phyloP scores from a whole-genome alignment of 2,329 filamentous ascomycete genomes.

The Aspergillus udagawae region DNA sequence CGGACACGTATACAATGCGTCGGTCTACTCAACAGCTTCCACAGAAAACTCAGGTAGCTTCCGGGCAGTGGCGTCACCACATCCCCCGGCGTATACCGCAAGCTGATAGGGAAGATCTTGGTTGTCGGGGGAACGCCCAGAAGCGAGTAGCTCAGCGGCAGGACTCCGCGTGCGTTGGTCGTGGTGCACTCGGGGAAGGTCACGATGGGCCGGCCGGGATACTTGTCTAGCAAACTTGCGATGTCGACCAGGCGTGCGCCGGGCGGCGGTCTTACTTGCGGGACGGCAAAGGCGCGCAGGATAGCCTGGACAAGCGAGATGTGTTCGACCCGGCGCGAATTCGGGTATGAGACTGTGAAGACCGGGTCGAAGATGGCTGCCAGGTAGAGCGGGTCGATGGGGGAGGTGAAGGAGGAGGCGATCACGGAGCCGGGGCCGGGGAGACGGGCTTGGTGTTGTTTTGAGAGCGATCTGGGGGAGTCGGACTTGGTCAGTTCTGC shows the following conservation, averaged over 20 bases:
- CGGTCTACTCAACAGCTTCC: conserved; percentile 77
- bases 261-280: conserved; percentile 47
- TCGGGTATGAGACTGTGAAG: conserved; percentile 81
- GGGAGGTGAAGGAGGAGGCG: conserved; percentile 85
- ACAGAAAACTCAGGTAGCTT: conserved; percentile 69
- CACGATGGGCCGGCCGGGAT: conserved; percentile 73
- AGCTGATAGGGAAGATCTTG: conserved; percentile 83
- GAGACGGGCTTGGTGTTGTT: conserved; percentile 68
- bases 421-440: conserved; percentile 79
- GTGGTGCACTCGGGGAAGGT: conserved; percentile 94
- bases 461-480: conserved; percentile 59
- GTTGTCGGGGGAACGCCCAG: conserved; percentile 62
- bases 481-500: not conserved
- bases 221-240: conserved; percentile 57
- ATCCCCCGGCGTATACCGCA: conserved; percentile 84
- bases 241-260: conserved; percentile 57
- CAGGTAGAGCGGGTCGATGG: conserved; percentile 88
- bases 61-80: conserved; percentile 86
- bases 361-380: conserved; percentile 94
- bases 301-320: conserved; percentile 76
- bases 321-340: conserved; percentile 66
- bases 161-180: conserved; percentile 85
- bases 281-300: conserved; percentile 63
- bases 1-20: conserved; percentile 88
- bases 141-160: conserved; percentile 76